Base-by-base conservation (phyloP, 352 stramenopile species). In the Pythium pectinolyticum region DNA sequence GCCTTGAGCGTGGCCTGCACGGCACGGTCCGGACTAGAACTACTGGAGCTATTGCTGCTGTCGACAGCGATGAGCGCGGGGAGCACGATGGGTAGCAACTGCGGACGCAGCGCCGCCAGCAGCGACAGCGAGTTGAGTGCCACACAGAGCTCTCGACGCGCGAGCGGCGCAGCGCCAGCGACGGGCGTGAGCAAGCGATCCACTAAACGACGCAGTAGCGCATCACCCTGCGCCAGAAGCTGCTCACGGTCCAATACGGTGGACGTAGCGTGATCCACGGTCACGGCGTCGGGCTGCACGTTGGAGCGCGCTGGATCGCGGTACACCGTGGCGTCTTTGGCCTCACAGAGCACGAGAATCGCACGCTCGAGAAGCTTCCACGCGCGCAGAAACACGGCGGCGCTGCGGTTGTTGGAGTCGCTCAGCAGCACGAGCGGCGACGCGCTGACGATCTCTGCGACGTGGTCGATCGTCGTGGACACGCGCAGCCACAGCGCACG, bases 221-320 rank as follows among this genome's bases (percentile, higher is more conserved):
- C 58, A 2, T 73, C 56, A 7, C 82, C 82, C 11, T 80, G 70
- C n/a, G 60, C 66, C 48, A 83, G 63, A 7, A 92, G 60, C 22
- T 66, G 46, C 0, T 69, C 57, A 48, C 67, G 73, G 15, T 74
- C 45, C 15, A 90, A 61, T 19, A 77, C 71, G 17, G 61, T 61
- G 39, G 56, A 70, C 15, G 60, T 46, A 6, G 91, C 53, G 35
- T 72, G 69, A 48, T 92, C 82, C 56, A 89, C 63, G 30, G 77
- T 86, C 34, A 86, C 75, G 20, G 57, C 73, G 48, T 94, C 86
- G 0, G 85, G 85, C 69, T 86, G 79, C 35, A 90, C 72, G 31
- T 92, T 92, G 14, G 82, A 92, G 39, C 85, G 72, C 70, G 83
- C 80, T 0, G 81, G 82, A 41, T 94, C 85, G 14, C 85, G 80